phyloP scores from a whole-genome alignment of 2,329 filamentous ascomycete genomes.

The Trichophyton simii region DNA sequence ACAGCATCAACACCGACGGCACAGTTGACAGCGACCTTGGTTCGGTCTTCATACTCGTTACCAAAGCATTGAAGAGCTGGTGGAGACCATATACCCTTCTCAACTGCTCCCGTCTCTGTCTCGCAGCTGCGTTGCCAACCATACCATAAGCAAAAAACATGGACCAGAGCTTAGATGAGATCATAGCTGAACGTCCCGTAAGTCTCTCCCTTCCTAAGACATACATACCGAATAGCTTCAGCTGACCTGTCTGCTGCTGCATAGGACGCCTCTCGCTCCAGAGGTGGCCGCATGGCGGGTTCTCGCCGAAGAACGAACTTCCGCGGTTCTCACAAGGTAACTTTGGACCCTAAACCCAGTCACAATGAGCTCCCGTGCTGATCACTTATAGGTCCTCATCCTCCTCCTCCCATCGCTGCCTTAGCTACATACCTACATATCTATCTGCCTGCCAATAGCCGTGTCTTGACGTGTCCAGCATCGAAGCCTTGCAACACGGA shows the following conservation, averaged over 20 bases:
- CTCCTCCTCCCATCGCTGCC: slow-evolving; percentile 29
- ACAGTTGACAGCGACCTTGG: neutral
- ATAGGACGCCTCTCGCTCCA: slow-evolving; percentile 20
- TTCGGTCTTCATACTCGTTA: neutral
- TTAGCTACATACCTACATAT: neutral
- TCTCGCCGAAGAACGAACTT: slow-evolving; percentile 40
- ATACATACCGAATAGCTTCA: neutral
- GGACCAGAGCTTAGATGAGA: slow-evolving; percentile 54
- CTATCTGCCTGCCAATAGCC: slow-evolving; percentile 15
- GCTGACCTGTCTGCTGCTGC: neutral
- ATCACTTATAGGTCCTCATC: slow-evolving; percentile 30
- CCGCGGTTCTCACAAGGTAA: slow-evolving; percentile 80
- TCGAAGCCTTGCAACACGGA: slow-evolving; percentile 4
- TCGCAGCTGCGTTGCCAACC: neutral
- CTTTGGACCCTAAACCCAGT: too few species aligned
- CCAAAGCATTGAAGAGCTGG: neutral
- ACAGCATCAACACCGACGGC: neutral
- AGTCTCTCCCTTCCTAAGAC: slow-evolving; percentile 7
- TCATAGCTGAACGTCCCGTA: slow-evolving; percentile 50
- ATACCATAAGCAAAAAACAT: slow-evolving; percentile 26
- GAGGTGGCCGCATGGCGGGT: slow-evolving; percentile 22
- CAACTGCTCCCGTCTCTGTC: neutral
- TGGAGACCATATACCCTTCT: neutral
- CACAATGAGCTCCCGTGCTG: too few species aligned
- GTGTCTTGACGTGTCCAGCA: slow-evolving; percentile 12